phyloP scores from a whole-genome alignment of 148 eudicot genomes.

The Cornus controversa region DNA sequence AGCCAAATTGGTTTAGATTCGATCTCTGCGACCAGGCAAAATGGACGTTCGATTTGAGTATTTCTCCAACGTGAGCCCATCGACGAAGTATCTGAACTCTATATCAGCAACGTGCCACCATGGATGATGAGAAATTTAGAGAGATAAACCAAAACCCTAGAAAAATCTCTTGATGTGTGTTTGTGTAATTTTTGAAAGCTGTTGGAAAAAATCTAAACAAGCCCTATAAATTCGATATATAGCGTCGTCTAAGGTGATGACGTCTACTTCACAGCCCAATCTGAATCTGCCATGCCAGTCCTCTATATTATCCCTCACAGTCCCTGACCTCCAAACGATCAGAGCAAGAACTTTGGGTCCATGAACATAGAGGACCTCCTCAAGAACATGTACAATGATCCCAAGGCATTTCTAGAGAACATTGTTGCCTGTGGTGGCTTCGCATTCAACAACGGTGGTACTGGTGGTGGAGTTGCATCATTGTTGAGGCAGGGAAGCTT shows the following conservation, averaged over 20 bases:
- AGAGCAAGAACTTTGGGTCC: conserved; percentile 25
- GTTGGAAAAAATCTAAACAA: background rate
- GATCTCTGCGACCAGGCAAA: too few relatives aligned
- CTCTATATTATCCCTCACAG: conserved; percentile 15
- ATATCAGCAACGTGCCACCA: too few relatives aligned
- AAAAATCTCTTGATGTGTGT: too few relatives aligned
- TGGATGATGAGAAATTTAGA: too few relatives aligned
- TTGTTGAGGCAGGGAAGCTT: background rate
- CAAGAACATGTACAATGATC: conserved; percentile 45
- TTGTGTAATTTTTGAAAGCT: background rate
- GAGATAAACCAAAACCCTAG: too few relatives aligned
- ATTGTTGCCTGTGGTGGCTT: background rate
- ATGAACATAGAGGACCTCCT: conserved; percentile 62
- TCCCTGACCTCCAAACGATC: conserved; percentile 18
- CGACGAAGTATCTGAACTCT: too few relatives aligned
- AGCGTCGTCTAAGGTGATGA: conserved; percentile 59
- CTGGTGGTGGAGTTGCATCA: background rate
- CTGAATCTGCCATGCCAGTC: conserved; percentile 50
- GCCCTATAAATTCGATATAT: conserved; percentile 23
- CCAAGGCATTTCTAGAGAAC: conserved; percentile 19
- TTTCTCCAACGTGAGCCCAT: too few relatives aligned
- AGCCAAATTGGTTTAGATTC: too few relatives aligned
- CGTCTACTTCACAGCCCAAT: conserved; percentile 42
- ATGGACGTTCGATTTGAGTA: too few relatives aligned
- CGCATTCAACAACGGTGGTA: conserved; percentile 6